These are phyloP conservation scores for Suillus lakei DNA, from an alignment of 768 basidiomycete genomes.

Conservation along the genomic window DNA sequence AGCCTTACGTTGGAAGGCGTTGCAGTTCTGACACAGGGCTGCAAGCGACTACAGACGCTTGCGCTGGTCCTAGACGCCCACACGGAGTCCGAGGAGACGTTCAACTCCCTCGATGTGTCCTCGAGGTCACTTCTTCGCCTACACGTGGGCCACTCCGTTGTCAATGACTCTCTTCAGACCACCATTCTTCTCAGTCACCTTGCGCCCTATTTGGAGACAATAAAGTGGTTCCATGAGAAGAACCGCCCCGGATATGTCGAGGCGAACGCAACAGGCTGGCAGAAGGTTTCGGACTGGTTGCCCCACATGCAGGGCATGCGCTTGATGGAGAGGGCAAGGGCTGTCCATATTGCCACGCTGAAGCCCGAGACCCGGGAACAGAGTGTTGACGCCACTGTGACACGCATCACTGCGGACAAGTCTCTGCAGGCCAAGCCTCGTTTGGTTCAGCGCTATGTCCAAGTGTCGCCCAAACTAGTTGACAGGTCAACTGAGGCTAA, in stretches of 20 bases:
- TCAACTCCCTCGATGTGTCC: slow-evolving; percentile 52
- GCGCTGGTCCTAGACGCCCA: slow-evolving; percentile 67
- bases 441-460: slow-evolving; percentile 39
- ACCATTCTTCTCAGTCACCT: slow-evolving; percentile 79
- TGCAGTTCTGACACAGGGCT: slow-evolving; percentile 58
- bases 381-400: slow-evolving; percentile 58
- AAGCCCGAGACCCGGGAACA: slow-evolving; percentile 39
- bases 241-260: slow-evolving; percentile 74
- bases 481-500: slow-evolving; percentile 45
- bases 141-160: slow-evolving; percentile 78
- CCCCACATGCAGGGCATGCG: slow-evolving; percentile 77
- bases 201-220: slow-evolving; percentile 67
- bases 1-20: slow-evolving; percentile 71
- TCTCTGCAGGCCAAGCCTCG: slow-evolving; percentile 47
- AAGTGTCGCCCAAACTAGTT: slow-evolving; percentile 41
- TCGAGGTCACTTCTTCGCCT: slow-evolving; percentile 72
- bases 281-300: slow-evolving; percentile 66
- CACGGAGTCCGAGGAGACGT: slow-evolving; percentile 47
- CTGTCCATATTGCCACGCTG: slow-evolving; percentile 24
- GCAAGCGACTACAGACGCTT: slow-evolving; percentile 66
- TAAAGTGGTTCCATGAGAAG: slow-evolving; percentile 82
- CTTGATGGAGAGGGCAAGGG: slow-evolving; percentile 58
- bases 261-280: slow-evolving; percentile 70
- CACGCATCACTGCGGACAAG: slow-evolving; percentile 41
- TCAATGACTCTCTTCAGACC: slow-evolving; percentile 68